Evolutionary conservation across 306 rosid genomes (phyloP), one percentile per base, ranked within the genome.

Genomic region (Cucumis hystrix): DNA sequence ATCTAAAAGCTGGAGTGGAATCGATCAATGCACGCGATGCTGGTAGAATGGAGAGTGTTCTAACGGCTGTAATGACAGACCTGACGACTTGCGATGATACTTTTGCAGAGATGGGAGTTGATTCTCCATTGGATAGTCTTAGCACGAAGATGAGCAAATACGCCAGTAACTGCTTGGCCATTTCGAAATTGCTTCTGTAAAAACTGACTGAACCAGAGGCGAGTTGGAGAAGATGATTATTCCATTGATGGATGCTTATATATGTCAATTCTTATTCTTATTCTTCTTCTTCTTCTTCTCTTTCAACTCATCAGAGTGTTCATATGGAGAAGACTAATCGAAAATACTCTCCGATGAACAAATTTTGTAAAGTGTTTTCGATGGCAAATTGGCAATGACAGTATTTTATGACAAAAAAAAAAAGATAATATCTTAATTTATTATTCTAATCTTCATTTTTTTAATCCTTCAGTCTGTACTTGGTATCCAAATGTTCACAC

Each of bases 151-250:
- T 75, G 66, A 56, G 0, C 5, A 75, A 39, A 37, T 59, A 18
- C 66, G 78, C 78, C 11, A 75, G 68, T 49, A 75, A 75, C 23
- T 75, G 78, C 68, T 75, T 75, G 78, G 78, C 78, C 1, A 75
- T 75, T 39, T 57, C 78, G 1, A 56, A 75, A 56, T 39, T 75
- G 67, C 68, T 75, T 57, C 35, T 37, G n/a, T 75, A 17, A 18
- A 56, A 14, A 37, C 13, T 4, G 37, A 33, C 37, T 33, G 20
- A 17, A 17, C 5, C 33, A 16, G 35, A 23, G 28, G 16, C 18
- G 13, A 62, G 67, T 28, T 62, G 67, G 67, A 28, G 67, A 30
- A 62, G 64, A 59, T 11, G 64, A 33, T 4, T 33, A 33, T 59
- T 20, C 61, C 6, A 23, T 59, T 59, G 35, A 11, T 55, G 23